Base-by-base conservation (phyloP, 2,329 filamentous ascomycete genomes). In the Dactylellina haptotyla region DNA sequence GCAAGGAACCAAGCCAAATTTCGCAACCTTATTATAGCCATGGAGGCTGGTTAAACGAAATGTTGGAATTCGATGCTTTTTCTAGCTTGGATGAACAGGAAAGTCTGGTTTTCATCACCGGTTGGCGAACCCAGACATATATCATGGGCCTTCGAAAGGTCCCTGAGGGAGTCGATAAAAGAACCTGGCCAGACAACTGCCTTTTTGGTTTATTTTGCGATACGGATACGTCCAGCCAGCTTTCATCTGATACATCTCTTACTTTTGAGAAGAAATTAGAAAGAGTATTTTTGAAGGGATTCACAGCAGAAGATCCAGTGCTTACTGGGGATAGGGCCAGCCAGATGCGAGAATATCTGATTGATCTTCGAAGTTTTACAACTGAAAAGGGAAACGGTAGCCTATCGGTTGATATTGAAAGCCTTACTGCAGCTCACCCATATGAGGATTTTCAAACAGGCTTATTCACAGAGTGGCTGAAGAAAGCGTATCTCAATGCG, bases 91-190 rank as follows among this genome's bases (percentile, higher is more conserved):
- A 59, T 12, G 45, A 64, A 5, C 9, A 28, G 6, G 23, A 34
- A 12, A 72, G 37, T n/a, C 28, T 54, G 4, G 18, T 39, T 3
- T 48, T 72, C 20, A 9, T 59, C 9, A 59, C 18, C 8, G 59
- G 28, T 16, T 63, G 46, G 34, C 51, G 67, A 50, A 72, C 67
- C 2, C 59, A 72, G 10, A n/a, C 54, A 12, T 72, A 59, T 28
- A 65, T 72, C 9, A 16, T 25, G 1, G 41, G 43, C 4, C 14
- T 62, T n/a, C 23, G 48, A 12, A 20, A 43, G 1, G 6, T 6
- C 14, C 32, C 32, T 6, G 20, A 28, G 3, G 26, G 30, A 10
- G 6, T 2, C 2, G 37, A 25, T 4, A 20, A 26, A 8, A 5
- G 6, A 3, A 32, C 50, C 34, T 63, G 66, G 66, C 50, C 57